These are phyloP conservation scores for Tardiomyces digboiensis DNA, from an alignment of 1,139 yeast species.

Conservation along the genomic window DNA sequence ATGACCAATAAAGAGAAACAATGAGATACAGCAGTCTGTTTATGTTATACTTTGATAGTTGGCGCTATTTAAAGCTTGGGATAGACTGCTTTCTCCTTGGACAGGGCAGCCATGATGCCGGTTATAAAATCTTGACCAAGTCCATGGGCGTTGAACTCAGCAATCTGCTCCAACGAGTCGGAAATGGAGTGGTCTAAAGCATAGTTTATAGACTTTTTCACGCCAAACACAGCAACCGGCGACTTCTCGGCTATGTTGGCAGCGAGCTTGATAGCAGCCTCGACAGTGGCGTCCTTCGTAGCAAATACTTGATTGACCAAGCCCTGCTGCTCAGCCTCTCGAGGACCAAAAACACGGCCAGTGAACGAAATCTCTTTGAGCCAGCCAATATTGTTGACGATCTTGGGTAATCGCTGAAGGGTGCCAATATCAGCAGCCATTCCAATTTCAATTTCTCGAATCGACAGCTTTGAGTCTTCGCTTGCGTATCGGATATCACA, in stretches of 20 bases:
- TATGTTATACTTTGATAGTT: too few species aligned
- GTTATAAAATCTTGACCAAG: conserved; percentile 28
- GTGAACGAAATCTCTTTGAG: conserved; percentile 55
- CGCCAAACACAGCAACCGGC: conserved; percentile 57
- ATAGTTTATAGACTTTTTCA: conserved; percentile 48
- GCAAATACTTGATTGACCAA: conserved; percentile 41
- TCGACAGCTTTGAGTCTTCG: conserved; percentile 44
- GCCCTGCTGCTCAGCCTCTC: conserved; percentile 50
- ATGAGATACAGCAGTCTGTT: too few species aligned
- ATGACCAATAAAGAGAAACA: too few species aligned
- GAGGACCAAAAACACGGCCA: conserved; percentile 45
- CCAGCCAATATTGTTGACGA: conserved; percentile 49
- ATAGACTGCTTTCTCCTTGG: conserved; percentile 23
- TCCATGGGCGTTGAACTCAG: conserved; percentile 41
- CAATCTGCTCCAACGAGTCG: conserved; percentile 45
- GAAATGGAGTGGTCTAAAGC: conserved; percentile 38
- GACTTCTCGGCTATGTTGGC: conserved; percentile 37
- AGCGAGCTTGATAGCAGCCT: conserved; percentile 43
- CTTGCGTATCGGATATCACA: conserved; percentile 51
- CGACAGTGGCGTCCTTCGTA: conserved; percentile 41
- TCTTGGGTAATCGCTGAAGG: conserved; percentile 53
- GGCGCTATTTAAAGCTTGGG: conserved; percentile 18
- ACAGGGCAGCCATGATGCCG: conserved; percentile 22
- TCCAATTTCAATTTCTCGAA: conserved; percentile 66
- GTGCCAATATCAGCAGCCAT: conserved; percentile 77